phyloP scores from a whole-genome alignment of 2,329 filamentous ascomycete species.

The Claviceps pazoutovae region DNA sequence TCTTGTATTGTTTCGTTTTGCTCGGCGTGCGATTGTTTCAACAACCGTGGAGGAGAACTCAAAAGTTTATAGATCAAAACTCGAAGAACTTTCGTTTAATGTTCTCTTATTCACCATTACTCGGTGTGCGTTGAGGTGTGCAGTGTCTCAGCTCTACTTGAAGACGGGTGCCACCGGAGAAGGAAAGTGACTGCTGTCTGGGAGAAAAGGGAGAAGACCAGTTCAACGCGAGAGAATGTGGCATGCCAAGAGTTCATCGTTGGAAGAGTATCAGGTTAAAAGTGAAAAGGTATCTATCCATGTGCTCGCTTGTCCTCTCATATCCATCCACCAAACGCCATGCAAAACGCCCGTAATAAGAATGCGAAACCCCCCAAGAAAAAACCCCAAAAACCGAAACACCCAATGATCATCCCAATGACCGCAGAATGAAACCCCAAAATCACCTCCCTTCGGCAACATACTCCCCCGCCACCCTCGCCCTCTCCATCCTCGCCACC shows the following conservation, averaged over 20 bases:
- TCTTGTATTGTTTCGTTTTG: background rate
- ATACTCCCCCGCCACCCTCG: slow-evolving; percentile 44
- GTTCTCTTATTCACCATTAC: background rate
- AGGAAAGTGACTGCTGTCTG: background rate
- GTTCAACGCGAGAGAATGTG: background rate
- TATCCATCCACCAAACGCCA: background rate
- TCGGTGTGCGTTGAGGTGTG: background rate
- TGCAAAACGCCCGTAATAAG: background rate
- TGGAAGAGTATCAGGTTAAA: background rate
- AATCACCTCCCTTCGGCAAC: slow-evolving; percentile 24
- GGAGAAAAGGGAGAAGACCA: background rate
- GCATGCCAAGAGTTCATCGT: background rate
- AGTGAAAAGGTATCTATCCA: background rate
- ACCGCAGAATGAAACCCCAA: background rate
- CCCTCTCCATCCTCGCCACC: slow-evolving; percentile 52
- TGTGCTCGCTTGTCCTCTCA: background rate
- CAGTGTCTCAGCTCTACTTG: background rate
- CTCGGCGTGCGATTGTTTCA: background rate
- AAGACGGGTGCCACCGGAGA: too few relatives aligned
- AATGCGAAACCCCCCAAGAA: background rate
- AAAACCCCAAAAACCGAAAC: background rate
- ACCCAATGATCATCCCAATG: background rate
- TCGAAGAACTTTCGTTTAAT: background rate
- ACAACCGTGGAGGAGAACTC: background rate
- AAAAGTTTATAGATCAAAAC: too few relatives aligned